Evolutionary conservation across 768 basidiomycete genomes (phyloP), one percentile per base, ranked within the genome.

Genomic region (Filobasidium floriforme): DNA sequence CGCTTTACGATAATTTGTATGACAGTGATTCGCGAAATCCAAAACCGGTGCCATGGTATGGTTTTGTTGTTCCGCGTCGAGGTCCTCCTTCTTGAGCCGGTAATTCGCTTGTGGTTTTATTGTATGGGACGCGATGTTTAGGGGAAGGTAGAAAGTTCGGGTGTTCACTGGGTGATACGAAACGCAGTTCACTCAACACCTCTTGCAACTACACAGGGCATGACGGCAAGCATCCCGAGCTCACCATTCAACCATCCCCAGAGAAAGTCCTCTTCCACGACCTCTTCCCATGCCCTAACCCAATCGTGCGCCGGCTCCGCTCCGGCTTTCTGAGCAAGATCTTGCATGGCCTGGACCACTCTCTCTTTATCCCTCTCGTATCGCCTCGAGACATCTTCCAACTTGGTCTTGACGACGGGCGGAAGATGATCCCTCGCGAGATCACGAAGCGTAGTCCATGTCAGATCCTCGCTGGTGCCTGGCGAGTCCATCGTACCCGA

Each of bases 211-310:
- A 19, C 22, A 22, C 14, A 26, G 29, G 32, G n/a, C n/a, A n/a
- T n/a, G n/a, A 49, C 60, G 15, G 46, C 24, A 9, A 24, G 61
- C 54, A 32, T 22, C 12, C 19, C 60, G 43, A 24, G 75, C 82
- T 66, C 70, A 89, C 92, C 90, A 73, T 87, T 93, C 11, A 97
- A 82, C 92, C 93, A 98, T 0, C 85, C 91, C 91, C 93, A 96
- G 2, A 90, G 76, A 70, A 85, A 89, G 71, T 86, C 83, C 41
- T 73, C 77, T 22, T 46, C 43, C 15, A 29, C 46, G 7, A 73
- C 70, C 0, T 44, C 55, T 9, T 55, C 70, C 86, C 87, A 89
- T 70, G 54, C 91, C 89, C 26, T 78, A 74, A 68, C 75, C 72
- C 72, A 88, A 9, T 29, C 24, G 12, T 28, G 22, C 41, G 19